Conservation (phyloP, 768 basidiomycete species). For the Cantharellus cinnabarinus region DNA sequence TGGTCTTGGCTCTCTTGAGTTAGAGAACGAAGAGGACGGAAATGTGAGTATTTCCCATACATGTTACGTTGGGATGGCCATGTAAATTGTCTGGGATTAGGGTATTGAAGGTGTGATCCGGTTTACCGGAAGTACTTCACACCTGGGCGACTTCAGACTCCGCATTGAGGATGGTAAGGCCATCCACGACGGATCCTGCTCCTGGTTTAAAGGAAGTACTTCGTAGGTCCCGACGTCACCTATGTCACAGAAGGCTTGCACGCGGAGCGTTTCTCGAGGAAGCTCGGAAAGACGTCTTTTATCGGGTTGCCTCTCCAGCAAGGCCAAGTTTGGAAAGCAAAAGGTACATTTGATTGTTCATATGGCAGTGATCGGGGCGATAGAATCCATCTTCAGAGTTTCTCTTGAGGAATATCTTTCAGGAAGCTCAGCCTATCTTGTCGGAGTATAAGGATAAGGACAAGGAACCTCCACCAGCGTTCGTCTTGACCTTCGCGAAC, state of each 20-base stretch:
- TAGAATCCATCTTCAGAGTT: slow-evolving; percentile 25
- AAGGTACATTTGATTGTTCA: slow-evolving; percentile 27
- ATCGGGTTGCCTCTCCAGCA: slow-evolving; percentile 38
- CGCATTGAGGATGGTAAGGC: slow-evolving; percentile 53
- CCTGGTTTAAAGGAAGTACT: neutral
- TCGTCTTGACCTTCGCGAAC: slow-evolving; percentile 55
- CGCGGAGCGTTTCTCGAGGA: slow-evolving; percentile 34
- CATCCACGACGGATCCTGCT: neutral
- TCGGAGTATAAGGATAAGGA: slow-evolving; percentile 23
- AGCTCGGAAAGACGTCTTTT: slow-evolving; percentile 51
- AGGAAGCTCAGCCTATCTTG: slow-evolving; percentile 36
- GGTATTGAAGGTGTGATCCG: slow-evolving; percentile 52
- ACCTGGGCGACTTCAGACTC: slow-evolving; percentile 67
- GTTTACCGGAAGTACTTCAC: slow-evolving; percentile 52
- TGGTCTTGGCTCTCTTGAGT: slow-evolving; percentile 61
- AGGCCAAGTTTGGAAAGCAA: slow-evolving; percentile 67
- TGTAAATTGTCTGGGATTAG: slow-evolving; percentile 12
- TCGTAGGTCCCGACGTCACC: slow-evolving; percentile 37
- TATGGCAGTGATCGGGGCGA: neutral
- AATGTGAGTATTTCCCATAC: slow-evolving; percentile 30
- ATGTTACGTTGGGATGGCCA: neutral
- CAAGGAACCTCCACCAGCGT: slow-evolving; percentile 43
- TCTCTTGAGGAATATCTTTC: slow-evolving; percentile 39
- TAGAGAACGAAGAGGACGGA: slow-evolving; percentile 58
- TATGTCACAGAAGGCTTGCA: slow-evolving; percentile 34